A percentile compares a stretch with the other conserved stretches of the same genome.
These are phyloP conservation scores for Sequoia sempervirens DNA, from an alignment of 75 land plant genomes.

Conservation along the genomic window DNA sequence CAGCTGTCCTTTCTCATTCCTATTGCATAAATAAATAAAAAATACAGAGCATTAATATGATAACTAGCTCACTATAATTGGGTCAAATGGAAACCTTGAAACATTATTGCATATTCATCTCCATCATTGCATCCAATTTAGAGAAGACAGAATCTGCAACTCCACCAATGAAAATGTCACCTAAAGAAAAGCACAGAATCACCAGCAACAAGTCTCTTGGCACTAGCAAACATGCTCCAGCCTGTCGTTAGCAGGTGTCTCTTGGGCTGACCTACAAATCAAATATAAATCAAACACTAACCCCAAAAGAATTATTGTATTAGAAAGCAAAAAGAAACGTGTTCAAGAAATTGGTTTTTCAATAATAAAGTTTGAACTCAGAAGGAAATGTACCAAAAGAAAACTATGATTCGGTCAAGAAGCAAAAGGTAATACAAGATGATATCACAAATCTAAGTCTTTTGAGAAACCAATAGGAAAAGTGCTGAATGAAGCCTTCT, in stretches of 20 bases:
- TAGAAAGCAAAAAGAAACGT: background rate
- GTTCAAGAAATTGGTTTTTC: background rate
- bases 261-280: slow-evolving; percentile 70
- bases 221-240: slow-evolving; percentile 89
- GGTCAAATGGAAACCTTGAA: background rate
- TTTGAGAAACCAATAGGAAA: background rate
- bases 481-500: background rate
- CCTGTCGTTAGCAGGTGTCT: slow-evolving; percentile 83
- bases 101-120: background rate
- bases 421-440: background rate
- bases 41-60: background rate
- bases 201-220: slow-evolving; percentile 78
- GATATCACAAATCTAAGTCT: background rate
- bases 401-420: background rate
- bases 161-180: slow-evolving; percentile 20
- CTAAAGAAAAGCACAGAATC: slow-evolving; percentile 80
- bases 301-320: background rate
- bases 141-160: background rate
- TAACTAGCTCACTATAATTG: background rate
- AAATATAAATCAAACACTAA: background rate
- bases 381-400: background rate
- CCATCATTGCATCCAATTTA: background rate
- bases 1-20: slow-evolving; percentile 91
- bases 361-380: background rate
- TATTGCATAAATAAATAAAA: slow-evolving; percentile 9